These are phyloP conservation scores for Trichoderma atrobrunneum DNA, from an alignment of 2,329 filamentous ascomycete species.

Conservation along the genomic window DNA sequence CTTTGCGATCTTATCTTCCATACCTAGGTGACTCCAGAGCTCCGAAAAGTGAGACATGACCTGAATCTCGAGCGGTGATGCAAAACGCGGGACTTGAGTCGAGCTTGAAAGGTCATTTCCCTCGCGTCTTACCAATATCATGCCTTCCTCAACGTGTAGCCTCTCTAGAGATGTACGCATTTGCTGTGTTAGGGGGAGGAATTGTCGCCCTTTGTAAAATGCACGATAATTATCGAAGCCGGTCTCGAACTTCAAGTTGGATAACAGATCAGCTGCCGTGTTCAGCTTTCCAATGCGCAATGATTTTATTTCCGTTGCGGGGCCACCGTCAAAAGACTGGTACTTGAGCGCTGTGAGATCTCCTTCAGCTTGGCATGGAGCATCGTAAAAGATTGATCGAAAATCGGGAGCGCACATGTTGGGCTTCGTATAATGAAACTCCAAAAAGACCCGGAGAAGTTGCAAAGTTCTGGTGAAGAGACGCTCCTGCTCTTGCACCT, in stretches of 20 bases:
- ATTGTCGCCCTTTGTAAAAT: slow-evolving; percentile 66
- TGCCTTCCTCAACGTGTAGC: slow-evolving; percentile 61
- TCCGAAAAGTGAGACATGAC: slow-evolving; percentile 80
- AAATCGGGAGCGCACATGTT: slow-evolving; percentile 59
- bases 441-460: slow-evolving; percentile 65
- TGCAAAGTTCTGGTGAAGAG: slow-evolving; percentile 67
- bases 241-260: slow-evolving; percentile 64
- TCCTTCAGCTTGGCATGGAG: slow-evolving; percentile 55
- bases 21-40: slow-evolving; percentile 75
- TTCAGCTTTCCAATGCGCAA: slow-evolving; percentile 68
- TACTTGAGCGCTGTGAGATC: slow-evolving; percentile 67
- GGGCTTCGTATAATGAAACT: slow-evolving; percentile 60
- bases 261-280: slow-evolving; percentile 66
- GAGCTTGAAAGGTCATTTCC: slow-evolving; percentile 44
- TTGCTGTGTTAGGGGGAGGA: slow-evolving; percentile 59
- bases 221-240: slow-evolving; percentile 74
- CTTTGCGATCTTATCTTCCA: slow-evolving; percentile 66
- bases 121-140: slow-evolving; percentile 64
- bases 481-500: slow-evolving; percentile 50
- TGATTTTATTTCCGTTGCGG: slow-evolving; percentile 57
- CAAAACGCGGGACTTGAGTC: slow-evolving; percentile 47
- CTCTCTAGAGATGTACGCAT: slow-evolving; percentile 64
- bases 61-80: slow-evolving; percentile 68
- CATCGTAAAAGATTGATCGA: slow-evolving; percentile 50
- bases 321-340: slow-evolving; percentile 65